A percentile compares a stretch with the other conserved stretches of the same genome.
Evolutionary conservation across 176 grass and related monocot species (phyloP).

Genomic region (Bonia amplexicaulis): DNA sequence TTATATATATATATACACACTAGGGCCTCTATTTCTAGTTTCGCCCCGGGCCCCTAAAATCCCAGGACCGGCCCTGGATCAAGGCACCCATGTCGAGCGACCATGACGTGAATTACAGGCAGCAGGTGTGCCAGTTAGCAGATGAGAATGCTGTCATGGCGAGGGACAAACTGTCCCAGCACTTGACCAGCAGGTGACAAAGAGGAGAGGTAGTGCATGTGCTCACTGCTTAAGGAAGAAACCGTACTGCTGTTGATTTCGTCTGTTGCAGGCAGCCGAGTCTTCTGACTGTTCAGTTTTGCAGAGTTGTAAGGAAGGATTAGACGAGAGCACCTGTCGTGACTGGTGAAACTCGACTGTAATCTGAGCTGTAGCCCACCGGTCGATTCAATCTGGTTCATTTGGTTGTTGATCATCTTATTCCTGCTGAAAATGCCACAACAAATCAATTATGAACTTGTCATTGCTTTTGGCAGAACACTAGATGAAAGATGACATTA

Average conservation of each 20-base stretch:
- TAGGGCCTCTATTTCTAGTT: too few species aligned
- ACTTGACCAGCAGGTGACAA: constrained; percentile 33
- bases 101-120: constrained; percentile 64
- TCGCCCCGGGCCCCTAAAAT: too few species aligned
- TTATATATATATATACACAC: too few species aligned
- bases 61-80: too few species aligned
- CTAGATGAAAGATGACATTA: not conserved
- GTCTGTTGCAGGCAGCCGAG: constrained; percentile 22
- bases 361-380: not conserved
- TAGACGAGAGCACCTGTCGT: not conserved
- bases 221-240: not conserved
- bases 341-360: constrained; percentile 17
- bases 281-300: constrained; percentile 32
- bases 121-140: constrained; percentile 50
- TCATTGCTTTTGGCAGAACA: not conserved
- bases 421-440: not conserved
- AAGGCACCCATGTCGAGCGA: constrained; percentile 11
- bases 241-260: not conserved
- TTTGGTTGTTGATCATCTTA: not conserved
- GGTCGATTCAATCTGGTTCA: not conserved
- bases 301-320: not conserved
- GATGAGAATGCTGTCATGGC: constrained; percentile 54
- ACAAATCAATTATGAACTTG: not conserved
- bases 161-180: constrained; percentile 53
- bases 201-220: not conserved